phyloP scores from a whole-genome alignment of 1,139 yeast genomes.

The Saccharomyces hybrid region DNA sequence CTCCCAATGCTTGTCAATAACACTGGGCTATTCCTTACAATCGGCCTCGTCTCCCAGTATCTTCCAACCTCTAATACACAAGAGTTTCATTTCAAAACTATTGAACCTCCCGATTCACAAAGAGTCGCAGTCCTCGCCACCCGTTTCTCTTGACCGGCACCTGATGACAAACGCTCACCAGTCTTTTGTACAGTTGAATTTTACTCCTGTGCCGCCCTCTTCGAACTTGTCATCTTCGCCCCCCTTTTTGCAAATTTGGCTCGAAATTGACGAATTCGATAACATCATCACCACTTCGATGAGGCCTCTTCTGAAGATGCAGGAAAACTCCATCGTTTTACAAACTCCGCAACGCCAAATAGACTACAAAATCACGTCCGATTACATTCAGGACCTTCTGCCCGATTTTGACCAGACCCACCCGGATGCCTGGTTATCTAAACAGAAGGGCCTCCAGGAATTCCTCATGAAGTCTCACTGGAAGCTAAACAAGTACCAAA shows the following conservation, averaged over 20 bases:
- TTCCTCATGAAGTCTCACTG: constrained; percentile 38
- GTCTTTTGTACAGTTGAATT: constrained; percentile 41
- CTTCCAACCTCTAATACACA: background rate
- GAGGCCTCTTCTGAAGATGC: constrained; percentile 19
- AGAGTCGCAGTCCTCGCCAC: background rate
- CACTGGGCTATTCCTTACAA: background rate
- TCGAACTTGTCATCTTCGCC: background rate
- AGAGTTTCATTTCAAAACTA: constrained; percentile 29
- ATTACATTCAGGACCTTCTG: constrained; percentile 7
- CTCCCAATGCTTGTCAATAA: background rate
- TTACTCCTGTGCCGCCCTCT: constrained; percentile 33
- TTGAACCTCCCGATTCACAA: constrained; percentile 29
- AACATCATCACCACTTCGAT: constrained; percentile 37
- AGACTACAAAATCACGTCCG: constrained; percentile 22
- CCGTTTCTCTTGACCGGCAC: background rate
- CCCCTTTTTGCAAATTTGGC: constrained; percentile 53
- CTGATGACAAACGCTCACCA: constrained; percentile 33
- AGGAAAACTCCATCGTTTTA: constrained; percentile 16
- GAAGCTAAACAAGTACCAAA: constrained; percentile 32
- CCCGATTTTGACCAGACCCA: constrained; percentile 8
- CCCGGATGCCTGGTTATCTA: constrained; percentile 34
- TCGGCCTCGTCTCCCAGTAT: background rate
- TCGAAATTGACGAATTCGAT: constrained; percentile 40
- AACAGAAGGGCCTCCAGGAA: constrained; percentile 44
- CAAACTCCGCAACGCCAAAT: constrained; percentile 22